phyloP scores from a whole-genome alignment of 2,329 filamentous ascomycete species.

The Diaporthe ampelina region DNA sequence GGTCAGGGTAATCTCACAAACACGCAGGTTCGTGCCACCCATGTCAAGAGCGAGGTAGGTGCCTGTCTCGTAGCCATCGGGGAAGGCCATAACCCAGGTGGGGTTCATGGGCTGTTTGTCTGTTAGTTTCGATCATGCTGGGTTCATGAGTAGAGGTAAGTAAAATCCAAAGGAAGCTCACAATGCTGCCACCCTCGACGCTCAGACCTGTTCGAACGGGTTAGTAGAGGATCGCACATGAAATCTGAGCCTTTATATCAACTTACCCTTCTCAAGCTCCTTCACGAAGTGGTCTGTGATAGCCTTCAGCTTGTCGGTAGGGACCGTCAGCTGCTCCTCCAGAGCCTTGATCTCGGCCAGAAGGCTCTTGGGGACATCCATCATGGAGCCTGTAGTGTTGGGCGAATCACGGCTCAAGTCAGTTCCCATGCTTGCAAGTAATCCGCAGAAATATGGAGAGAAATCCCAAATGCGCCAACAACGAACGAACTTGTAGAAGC shows the following conservation, averaged over 20 bases:
- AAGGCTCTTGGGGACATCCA: conserved; percentile 89
- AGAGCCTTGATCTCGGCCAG: conserved; percentile 83
- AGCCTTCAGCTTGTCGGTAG: conserved; percentile 84
- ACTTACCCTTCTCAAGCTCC: conserved; percentile 86
- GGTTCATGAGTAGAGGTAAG: no score
- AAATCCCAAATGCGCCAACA: background rate
- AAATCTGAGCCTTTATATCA: conserved; percentile 2
- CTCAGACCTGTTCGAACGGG: conserved; percentile 72
- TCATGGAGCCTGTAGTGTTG: conserved; percentile 79
- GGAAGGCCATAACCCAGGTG: conserved; percentile 94
- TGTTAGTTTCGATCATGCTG: conserved; percentile 20
- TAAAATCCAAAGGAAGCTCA: conserved; percentile 64
- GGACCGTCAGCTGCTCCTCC: conserved; percentile 87
- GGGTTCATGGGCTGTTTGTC: conserved; percentile 91
- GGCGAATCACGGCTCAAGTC: conserved; percentile 19
- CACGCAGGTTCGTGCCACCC: conserved; percentile 95
- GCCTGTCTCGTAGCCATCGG: conserved; percentile 87
- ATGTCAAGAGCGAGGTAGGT: conserved; percentile 93
- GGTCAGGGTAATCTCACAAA: conserved; percentile 92
- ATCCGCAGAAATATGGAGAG: background rate
- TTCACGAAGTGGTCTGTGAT: conserved; percentile 91
- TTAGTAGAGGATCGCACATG: conserved; percentile 36
- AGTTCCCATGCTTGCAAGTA: background rate
- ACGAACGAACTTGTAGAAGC: conserved; percentile 20
- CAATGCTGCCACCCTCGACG: conserved; percentile 92